These are phyloP conservation scores for Abrus precatorius DNA, from an alignment of 306 rosid species.

Conservation along the genomic window DNA sequence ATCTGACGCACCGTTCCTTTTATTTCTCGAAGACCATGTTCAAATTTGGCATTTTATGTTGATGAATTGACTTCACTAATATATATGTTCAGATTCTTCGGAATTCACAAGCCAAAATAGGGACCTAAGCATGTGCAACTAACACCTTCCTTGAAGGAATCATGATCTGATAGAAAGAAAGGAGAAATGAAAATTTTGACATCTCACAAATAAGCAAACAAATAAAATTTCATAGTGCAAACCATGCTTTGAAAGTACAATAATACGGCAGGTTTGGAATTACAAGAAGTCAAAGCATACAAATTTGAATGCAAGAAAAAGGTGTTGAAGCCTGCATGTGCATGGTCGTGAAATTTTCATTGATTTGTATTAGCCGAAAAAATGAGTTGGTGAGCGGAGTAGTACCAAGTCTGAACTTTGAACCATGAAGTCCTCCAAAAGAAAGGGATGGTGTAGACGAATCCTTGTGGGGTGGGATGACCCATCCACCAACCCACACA, in stretches of 20 bases:
- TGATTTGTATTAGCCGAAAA: too few relatives aligned
- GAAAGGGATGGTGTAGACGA: too few relatives aligned
- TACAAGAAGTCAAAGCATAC: constrained; percentile 3
- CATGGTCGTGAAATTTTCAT: too few relatives aligned
- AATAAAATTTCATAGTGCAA: background rate
- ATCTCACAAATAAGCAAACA: background rate
- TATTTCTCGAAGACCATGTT: background rate
- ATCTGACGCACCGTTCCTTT: too few relatives aligned
- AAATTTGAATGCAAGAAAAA: background rate
- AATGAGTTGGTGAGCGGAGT: too few relatives aligned
- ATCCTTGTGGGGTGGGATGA: too few relatives aligned
- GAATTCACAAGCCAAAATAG: background rate
- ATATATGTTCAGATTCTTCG: too few relatives aligned
- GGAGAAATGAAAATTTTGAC: background rate
- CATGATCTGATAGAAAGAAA: background rate
- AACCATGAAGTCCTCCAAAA: too few relatives aligned
- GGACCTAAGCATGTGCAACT: too few relatives aligned
- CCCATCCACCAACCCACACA: too few relatives aligned
- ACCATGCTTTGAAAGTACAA: constrained; percentile 36
- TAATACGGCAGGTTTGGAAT: background rate
- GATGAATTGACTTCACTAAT: background rate
- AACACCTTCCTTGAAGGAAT: background rate
- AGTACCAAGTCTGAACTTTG: too few relatives aligned
- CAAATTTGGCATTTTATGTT: background rate
- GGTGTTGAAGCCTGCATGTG: background rate